Conservation (phyloP, 345 rosid species). For the Zanthoxylum bungeanum region DNA sequence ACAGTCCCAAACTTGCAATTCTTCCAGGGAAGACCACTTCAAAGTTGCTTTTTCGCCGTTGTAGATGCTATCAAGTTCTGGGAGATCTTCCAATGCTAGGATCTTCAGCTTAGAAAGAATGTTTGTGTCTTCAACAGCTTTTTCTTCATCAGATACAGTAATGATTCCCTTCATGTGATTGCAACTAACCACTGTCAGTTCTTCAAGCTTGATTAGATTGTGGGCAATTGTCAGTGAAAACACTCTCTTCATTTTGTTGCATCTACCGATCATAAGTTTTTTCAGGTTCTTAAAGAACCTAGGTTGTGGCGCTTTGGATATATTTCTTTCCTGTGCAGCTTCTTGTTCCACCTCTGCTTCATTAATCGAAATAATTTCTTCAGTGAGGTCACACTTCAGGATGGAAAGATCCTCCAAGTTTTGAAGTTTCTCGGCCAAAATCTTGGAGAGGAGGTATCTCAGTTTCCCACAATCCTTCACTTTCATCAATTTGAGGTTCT, state of each 20-base stretch:
- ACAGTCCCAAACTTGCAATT: background rate
- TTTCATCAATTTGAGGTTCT: background rate
- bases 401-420: background rate
- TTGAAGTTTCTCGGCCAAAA: background rate
- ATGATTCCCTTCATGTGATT: background rate
- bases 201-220: background rate
- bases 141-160: background rate
- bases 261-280: background rate
- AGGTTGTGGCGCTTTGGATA: background rate
- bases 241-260: background rate
- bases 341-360: background rate
- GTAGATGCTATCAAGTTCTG: background rate
- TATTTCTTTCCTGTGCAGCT: background rate
- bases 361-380: constrained; percentile 1
- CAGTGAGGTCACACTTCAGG: background rate
- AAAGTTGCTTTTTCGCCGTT: background rate
- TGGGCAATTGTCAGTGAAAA: background rate
- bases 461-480: background rate
- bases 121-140: background rate
- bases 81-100: background rate
- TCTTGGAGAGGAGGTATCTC: background rate
- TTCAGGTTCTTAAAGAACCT: background rate
- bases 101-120: background rate
- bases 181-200: background rate
- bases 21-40: background rate